Percentiles rank a stretch among this genome's conserved stretches.
Evolutionary conservation across 495 filamentous ascomycete species (phyloP).

Genomic region (Saxophila tyrrhenica): DNA sequence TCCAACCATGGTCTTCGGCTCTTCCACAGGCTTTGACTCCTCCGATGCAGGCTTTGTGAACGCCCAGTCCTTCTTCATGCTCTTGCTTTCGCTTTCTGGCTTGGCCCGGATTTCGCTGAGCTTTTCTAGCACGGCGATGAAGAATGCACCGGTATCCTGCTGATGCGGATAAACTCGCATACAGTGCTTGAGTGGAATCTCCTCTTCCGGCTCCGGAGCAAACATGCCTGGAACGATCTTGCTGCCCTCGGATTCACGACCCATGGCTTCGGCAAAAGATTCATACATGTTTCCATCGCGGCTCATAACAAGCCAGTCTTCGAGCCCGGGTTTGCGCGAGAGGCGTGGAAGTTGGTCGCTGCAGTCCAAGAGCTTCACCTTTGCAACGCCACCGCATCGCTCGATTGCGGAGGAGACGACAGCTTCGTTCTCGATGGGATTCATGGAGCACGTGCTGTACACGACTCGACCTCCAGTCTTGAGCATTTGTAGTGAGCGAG

Average conservation of each 20-base stretch:
- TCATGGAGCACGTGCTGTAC: slow-evolving; percentile 97
- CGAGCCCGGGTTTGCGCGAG: slow-evolving; percentile 61
- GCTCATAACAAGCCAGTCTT: slow-evolving; percentile 78
- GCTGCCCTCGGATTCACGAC: slow-evolving; percentile 39
- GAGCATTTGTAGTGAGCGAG: slow-evolving; percentile 89
- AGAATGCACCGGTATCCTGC: slow-evolving; percentile 95
- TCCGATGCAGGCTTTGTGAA: slow-evolving; percentile 1
- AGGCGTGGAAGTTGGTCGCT: slow-evolving; percentile 62
- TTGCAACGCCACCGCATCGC: slow-evolving; percentile 71
- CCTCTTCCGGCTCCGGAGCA: slow-evolving; percentile 45
- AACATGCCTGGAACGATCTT: slow-evolving; percentile 72
- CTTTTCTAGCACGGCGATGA: slow-evolving; percentile 92
- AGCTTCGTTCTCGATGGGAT: slow-evolving; percentile 95
- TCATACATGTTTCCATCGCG: slow-evolving; percentile 63
- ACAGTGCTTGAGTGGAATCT: slow-evolving; percentile 73
- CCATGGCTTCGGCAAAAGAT: slow-evolving; percentile 61
- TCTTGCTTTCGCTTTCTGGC: slow-evolving; percentile 56
- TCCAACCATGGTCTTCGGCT: slow-evolving; percentile 34
- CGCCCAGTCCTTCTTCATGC: slow-evolving; percentile 33
- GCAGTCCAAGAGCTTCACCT: slow-evolving; percentile 75
- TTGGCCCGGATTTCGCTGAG: slow-evolving; percentile 73
- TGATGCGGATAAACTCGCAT: slow-evolving; percentile 89
- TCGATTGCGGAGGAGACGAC: slow-evolving; percentile 77
- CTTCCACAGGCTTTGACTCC: not conserved
- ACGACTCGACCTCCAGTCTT: slow-evolving; percentile 90